A percentile compares a stretch with the other conserved stretches of the same genome.
These are phyloP conservation scores for Fusarium devonianum DNA, from an alignment of 2,329 filamentous ascomycete species.

Conservation along the genomic window DNA sequence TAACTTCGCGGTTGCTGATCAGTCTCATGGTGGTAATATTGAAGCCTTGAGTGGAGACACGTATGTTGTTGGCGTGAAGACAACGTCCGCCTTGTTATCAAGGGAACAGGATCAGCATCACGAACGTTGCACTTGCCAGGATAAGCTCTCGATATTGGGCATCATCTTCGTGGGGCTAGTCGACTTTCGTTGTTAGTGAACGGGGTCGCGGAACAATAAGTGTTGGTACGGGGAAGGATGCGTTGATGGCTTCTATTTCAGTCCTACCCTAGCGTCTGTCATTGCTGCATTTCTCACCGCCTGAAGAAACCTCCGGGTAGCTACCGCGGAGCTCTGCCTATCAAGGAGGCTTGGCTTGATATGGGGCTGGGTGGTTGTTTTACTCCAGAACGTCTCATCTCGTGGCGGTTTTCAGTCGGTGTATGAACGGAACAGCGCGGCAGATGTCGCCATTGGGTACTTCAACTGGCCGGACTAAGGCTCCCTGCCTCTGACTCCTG, in stretches of 20 bases:
- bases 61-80: neutral
- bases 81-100: neutral
- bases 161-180: neutral
- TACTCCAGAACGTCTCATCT: constrained; percentile 32
- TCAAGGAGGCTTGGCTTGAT: constrained; percentile 21
- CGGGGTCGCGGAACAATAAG: neutral
- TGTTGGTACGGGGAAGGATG: neutral
- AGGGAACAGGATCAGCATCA: constrained; percentile 6
- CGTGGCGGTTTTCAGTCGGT: constrained; percentile 37
- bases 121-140: neutral
- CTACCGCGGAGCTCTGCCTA: constrained; percentile 27
- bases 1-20: constrained; percentile 16
- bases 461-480: constrained; percentile 35
- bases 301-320: constrained; percentile 29
- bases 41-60: neutral
- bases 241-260: neutral
- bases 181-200: neutral
- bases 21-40: constrained; percentile 21
- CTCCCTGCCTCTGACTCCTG: neutral
- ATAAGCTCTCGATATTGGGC: neutral
- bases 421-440: constrained; percentile 16
- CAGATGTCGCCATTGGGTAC: constrained; percentile 31
- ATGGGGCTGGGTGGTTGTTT: constrained; percentile 14
- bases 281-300: constrained; percentile 40
- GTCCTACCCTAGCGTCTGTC: constrained; percentile 4